phyloP scores from a whole-genome alignment of 306 rosid species.

The Argentina anserina region DNA sequence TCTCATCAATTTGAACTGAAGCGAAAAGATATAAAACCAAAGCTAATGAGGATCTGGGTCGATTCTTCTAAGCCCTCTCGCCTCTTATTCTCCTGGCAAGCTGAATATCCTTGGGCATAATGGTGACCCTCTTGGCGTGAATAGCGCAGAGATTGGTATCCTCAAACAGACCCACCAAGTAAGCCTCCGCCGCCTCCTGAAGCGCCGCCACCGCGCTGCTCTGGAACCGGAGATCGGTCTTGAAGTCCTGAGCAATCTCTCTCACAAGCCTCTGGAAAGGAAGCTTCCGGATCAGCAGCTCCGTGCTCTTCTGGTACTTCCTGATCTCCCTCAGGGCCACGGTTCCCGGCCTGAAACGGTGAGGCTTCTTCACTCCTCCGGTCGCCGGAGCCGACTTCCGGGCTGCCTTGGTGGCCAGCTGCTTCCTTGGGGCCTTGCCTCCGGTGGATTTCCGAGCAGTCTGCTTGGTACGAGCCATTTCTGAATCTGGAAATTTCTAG shows the following conservation, averaged over 20 bases:
- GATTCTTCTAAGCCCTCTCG: neutral
- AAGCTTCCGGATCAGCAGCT: slow-evolving; percentile 1
- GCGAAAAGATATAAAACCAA: neutral
- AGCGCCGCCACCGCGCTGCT: neutral
- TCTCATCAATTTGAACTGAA: too few relatives aligned
- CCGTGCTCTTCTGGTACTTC: slow-evolving; percentile 1
- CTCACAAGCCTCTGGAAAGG: slow-evolving; percentile 1
- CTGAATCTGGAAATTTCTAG: neutral
- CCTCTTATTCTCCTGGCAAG: neutral
- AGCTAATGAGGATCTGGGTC: neutral
- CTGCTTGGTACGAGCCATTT: neutral
- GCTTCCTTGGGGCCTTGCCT: neutral
- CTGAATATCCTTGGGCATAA: neutral
- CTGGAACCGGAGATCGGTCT: neutral
- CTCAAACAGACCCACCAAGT: neutral
- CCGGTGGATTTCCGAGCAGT: neutral
- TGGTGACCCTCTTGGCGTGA: neutral
- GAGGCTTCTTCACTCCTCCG: slow-evolving; percentile 2
- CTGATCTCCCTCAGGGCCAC: neutral
- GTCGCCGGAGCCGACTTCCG: neutral
- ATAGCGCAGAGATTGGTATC: neutral
- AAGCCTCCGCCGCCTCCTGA: neutral
- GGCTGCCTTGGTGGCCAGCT: neutral
- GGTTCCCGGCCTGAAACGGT: neutral
- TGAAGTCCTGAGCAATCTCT: neutral